Conservation (phyloP, 495 filamentous ascomycete species). For the Aspergillus biplanus region DNA sequence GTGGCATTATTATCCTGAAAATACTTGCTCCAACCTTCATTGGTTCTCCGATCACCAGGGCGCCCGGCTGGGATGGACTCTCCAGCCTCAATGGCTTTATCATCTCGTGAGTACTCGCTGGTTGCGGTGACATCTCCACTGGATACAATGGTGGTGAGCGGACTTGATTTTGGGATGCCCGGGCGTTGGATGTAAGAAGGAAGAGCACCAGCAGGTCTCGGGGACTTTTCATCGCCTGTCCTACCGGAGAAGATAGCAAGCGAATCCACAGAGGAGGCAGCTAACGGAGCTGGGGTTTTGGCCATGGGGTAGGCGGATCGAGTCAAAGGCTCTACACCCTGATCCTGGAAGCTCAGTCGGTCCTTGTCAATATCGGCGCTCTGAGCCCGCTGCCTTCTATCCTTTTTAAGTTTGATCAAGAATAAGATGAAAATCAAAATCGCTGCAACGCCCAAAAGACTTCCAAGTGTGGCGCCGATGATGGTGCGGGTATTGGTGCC, state of each 20-base stretch:
- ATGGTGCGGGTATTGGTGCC: slow-evolving; percentile 54
- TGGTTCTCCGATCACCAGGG: slow-evolving; percentile 51
- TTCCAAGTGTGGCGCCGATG: slow-evolving; percentile 79
- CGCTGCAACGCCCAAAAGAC: slow-evolving; percentile 70
- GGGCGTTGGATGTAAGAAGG: slow-evolving; percentile 28
- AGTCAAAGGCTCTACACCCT: slow-evolving; percentile 56
- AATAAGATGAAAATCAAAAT: slow-evolving; percentile 71
- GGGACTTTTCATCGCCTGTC: slow-evolving; percentile 41
- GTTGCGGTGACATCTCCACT: slow-evolving; percentile 30
- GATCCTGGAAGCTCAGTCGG: slow-evolving; percentile 67
- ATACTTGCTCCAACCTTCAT: slow-evolving; percentile 64
- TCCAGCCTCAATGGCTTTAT: slow-evolving; percentile 28
- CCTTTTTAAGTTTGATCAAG: slow-evolving; percentile 64
- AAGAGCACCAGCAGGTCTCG: slow-evolving; percentile 31
- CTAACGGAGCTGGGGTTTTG: slow-evolving; percentile 44
- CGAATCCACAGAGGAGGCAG: slow-evolving; percentile 50
- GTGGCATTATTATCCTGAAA: slow-evolving; percentile 58
- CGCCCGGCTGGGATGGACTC: slow-evolving; percentile 23
- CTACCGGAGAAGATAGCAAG: slow-evolving; percentile 49
- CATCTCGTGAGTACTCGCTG: slow-evolving; percentile 31
- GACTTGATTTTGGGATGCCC: slow-evolving; percentile 30
- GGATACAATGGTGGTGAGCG: slow-evolving; percentile 42
- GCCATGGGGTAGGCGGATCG: slow-evolving; percentile 50
- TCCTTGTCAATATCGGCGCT: slow-evolving; percentile 60
- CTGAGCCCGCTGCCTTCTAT: slow-evolving; percentile 55